A percentile compares a stretch with the other conserved stretches of the same genome.
Conservation (phyloP, 2,329 filamentous ascomycete species). For the Botryotinia calthae region DNA sequence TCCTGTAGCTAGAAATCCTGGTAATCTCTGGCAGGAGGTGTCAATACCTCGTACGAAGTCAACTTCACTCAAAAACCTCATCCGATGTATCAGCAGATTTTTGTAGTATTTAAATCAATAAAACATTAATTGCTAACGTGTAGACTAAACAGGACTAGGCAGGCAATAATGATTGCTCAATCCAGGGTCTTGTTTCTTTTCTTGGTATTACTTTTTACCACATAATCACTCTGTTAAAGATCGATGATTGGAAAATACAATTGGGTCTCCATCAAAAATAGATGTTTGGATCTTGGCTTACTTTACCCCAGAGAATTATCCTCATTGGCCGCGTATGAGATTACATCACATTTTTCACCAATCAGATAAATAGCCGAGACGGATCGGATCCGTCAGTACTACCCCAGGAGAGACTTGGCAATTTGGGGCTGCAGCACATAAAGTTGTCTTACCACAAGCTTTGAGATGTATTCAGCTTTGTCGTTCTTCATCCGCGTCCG, state of each 20-base stretch:
- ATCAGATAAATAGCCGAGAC: neutral
- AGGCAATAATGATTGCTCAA: neutral
- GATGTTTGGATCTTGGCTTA: neutral
- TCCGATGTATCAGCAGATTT: neutral
- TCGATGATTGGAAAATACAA: neutral
- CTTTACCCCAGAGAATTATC: neutral
- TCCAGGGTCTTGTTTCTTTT: neutral
- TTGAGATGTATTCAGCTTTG: neutral
- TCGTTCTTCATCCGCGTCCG: neutral
- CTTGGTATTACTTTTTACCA: neutral
- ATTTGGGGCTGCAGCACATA: neutral
- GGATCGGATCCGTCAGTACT: neutral
- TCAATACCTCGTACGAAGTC: neutral
- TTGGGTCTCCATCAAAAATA: neutral
- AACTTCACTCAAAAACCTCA: neutral
- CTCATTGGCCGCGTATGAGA: neutral
- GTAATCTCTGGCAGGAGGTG: neutral
- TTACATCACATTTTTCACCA: neutral
- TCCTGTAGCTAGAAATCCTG: neutral
- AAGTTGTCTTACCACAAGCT: neutral
- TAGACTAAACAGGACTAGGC: neutral
- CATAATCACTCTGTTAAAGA: neutral
- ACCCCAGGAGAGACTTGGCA: neutral
- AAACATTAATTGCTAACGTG: neutral
- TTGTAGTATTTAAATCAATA: neutral